Evolutionary conservation across 352 stramenopile species (phyloP), one percentile per base, ranked within the genome.

Genomic region (Globisporangium sylvaticum): DNA sequence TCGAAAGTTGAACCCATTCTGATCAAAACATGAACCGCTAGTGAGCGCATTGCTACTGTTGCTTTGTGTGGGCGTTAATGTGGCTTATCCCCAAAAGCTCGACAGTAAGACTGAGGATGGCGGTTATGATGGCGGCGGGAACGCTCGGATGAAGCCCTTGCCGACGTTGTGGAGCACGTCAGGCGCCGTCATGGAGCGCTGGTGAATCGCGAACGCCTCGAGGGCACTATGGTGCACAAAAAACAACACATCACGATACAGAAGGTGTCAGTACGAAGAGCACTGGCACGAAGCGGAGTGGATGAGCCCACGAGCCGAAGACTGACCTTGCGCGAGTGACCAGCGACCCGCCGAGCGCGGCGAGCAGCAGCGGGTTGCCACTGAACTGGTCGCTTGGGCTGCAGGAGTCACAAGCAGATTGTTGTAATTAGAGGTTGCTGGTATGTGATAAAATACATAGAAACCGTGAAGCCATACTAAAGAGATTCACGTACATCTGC

Each of bases 151-250:
- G 61, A 93, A 91, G 55, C 75, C 82, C 67, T 89, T 84, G 58
- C 78, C 75, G 48, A 95, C 66, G 39, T 71, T 76, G 34, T 87
- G 73, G 58, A 97, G 76, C 20, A 96, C 72, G 63, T 97, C 90
- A 0, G 90, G 88, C 0, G 90, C 80, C 7, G 89, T 96, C 84
- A 94, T 97, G 20, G 84, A 81, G 20, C 90, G 87, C 22, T 78
- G 63, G 58, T 95, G 81, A 56, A 68, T 37, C 7, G 72, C 66
- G 69, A 96, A 97, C n/a, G 90, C 89, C 58, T 88, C 65, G 18
- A 69, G 58, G 1, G 81, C 72, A 42, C 87, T 91, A 9, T 27
- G 18, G 18, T 12, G 15, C 42, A 50, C 1, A 50, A 50, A 22
- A 0, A 50, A 10, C 42, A 50, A 22, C 37, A 25, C 2, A 18